Evolutionary conservation across 2,329 filamentous ascomycete genomes (phyloP).

Genomic region (Sporothrix pallida): DNA sequence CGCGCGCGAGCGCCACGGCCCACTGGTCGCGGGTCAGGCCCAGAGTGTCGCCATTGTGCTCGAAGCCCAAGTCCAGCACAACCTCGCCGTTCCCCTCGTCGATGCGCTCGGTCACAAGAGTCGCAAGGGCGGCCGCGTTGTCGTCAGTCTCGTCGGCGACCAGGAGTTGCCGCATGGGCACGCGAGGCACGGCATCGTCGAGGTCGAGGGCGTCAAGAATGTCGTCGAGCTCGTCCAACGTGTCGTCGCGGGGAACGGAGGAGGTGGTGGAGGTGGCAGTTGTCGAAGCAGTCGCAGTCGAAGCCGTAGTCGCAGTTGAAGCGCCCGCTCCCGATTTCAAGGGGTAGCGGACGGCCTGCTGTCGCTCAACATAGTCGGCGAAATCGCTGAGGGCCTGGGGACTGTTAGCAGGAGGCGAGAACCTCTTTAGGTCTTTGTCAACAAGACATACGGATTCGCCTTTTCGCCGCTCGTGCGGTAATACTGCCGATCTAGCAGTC

Average conservation of each 20-base stretch:
- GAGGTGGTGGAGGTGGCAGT: constrained; percentile 42
- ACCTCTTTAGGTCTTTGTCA: constrained; percentile 39
- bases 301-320: constrained; percentile 38
- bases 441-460: constrained; percentile 72
- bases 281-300: constrained; percentile 42
- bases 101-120: constrained; percentile 70
- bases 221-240: constrained; percentile 60
- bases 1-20: constrained; percentile 69
- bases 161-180: constrained; percentile 77
- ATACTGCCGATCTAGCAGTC: constrained; percentile 63
- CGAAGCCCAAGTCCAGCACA: constrained; percentile 88
- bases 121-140: constrained; percentile 61
- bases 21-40: constrained; percentile 75
- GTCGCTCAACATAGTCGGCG: constrained; percentile 94
- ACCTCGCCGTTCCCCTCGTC: constrained; percentile 87
- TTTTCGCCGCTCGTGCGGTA: constrained; percentile 79
- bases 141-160: constrained; percentile 58
- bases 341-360: constrained; percentile 76
- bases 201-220: constrained; percentile 84
- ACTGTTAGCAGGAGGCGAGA: background rate
- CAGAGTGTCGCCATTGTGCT: constrained; percentile 89
- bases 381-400: constrained; percentile 84
- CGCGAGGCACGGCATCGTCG: constrained; percentile 73
- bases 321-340: constrained; percentile 45
- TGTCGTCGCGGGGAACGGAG: constrained; percentile 36